Evolutionary conservation across 2,329 filamentous ascomycete genomes (phyloP).

Genomic region (Phialophora expanda): DNA sequence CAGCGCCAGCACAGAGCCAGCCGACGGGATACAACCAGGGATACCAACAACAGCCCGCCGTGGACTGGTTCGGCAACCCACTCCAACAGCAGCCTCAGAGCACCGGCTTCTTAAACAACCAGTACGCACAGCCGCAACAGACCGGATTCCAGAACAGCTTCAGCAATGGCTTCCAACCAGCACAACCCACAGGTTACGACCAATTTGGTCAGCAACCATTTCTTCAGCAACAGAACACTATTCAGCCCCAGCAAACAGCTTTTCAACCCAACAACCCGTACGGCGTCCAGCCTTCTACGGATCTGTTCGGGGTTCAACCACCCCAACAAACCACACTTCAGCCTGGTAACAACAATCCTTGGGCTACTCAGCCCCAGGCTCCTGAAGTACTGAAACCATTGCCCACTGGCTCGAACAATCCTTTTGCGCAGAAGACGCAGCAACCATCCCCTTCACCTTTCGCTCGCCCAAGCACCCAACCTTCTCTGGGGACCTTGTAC

Average conservation of each 20-base stretch:
- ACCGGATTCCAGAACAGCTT: constrained; percentile 74
- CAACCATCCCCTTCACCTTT: constrained; percentile 58
- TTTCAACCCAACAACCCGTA: constrained; percentile 66
- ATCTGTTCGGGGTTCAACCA: constrained; percentile 46
- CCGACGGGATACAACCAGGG: constrained; percentile 93
- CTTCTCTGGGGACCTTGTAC: constrained; percentile 74
- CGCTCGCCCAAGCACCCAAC: constrained; percentile 64
- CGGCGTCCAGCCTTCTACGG: constrained; percentile 52
- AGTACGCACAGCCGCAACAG: constrained; percentile 70
- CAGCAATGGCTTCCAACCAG: constrained; percentile 71
- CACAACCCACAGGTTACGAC: constrained; percentile 53
- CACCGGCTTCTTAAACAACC: constrained; percentile 70
- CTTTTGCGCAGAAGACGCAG: constrained; percentile 67
- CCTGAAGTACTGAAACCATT: constrained; percentile 73
- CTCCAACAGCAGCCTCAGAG: constrained; percentile 76
- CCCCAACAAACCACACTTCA: constrained; percentile 64
- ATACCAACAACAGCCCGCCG: constrained; percentile 93
- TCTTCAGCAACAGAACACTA: constrained; percentile 57
- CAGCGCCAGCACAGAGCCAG: constrained; percentile 71
- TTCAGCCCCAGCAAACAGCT: constrained; percentile 65
- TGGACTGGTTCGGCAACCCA: constrained; percentile 97
- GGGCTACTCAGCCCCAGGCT: constrained; percentile 71
- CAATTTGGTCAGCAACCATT: constrained; percentile 51
- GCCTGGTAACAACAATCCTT: constrained; percentile 91
- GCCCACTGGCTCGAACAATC: constrained; percentile 96